Evolutionary conservation across 129 eudicot species (phyloP).

Genomic region (Arctium minus): DNA sequence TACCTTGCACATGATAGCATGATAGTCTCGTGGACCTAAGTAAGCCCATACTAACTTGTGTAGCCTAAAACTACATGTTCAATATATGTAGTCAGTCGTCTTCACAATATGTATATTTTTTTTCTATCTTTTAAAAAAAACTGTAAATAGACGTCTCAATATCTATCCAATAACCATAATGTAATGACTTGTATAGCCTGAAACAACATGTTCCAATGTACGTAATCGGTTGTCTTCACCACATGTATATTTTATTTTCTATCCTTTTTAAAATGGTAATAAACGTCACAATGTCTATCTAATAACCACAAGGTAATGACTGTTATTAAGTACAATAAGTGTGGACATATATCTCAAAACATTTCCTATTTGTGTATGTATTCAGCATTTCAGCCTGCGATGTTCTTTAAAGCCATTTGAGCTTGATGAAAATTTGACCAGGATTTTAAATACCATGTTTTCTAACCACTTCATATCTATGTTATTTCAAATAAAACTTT

Average conservation of each 20-base stretch:
- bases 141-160: background rate
- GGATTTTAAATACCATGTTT: background rate
- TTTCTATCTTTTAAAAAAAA: background rate
- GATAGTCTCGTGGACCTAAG: background rate
- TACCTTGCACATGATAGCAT: conserved; percentile 1
- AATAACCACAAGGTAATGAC: background rate
- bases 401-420: conserved; percentile 4
- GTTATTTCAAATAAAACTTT: background rate
- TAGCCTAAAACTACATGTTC: background rate
- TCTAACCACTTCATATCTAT: background rate
- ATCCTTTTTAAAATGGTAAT: background rate
- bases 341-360: background rate
- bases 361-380: background rate
- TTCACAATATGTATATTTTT: background rate
- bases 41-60: background rate
- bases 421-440: conserved; percentile 3
- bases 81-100: background rate
- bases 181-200: background rate
- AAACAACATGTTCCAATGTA: background rate
- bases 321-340: background rate
- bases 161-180: background rate
- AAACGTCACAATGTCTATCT: background rate
- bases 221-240: background rate
- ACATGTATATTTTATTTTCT: background rate
- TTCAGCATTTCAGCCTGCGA: background rate